Percentiles rank a stretch among this genome's conserved stretches.
Evolutionary conservation across 257 asterid species (phyloP).

Genomic region (Solanum tarijense): DNA sequence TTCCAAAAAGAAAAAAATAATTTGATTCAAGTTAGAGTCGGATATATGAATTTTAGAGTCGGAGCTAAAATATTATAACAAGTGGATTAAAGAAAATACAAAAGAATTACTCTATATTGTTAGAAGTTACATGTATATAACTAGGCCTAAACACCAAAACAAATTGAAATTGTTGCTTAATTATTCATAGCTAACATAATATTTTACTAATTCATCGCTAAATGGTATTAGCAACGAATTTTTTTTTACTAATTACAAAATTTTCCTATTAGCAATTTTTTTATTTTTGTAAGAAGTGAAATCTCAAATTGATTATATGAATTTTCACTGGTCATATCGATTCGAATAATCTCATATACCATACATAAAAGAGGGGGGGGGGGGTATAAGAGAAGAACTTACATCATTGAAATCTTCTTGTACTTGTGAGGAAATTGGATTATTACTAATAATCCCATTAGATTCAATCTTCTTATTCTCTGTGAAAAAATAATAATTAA

Average conservation of each 20-base stretch:
- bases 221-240: accelerated
- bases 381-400: background rate
- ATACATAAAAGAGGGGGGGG: too few relatives aligned
- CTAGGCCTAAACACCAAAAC: background rate
- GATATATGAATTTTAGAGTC: background rate
- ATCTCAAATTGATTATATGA: background rate
- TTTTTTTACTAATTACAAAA: background rate
- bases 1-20: too few relatives aligned
- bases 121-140: background rate
- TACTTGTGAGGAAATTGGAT: background rate
- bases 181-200: background rate
- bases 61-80: background rate
- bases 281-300: background rate
- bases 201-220: background rate
- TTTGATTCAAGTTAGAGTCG: background rate
- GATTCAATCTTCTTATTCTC: background rate
- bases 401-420: background rate
- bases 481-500: background rate
- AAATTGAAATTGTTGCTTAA: background rate
- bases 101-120: background rate
- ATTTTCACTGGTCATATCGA: background rate
- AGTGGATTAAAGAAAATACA: background rate
- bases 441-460: background rate
- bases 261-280: too few relatives aligned
- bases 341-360: background rate